A percentile compares a stretch with the other conserved stretches of the same genome.
Evolutionary conservation across 345 rosid species (phyloP).

Genomic region (Jatropha curcas): DNA sequence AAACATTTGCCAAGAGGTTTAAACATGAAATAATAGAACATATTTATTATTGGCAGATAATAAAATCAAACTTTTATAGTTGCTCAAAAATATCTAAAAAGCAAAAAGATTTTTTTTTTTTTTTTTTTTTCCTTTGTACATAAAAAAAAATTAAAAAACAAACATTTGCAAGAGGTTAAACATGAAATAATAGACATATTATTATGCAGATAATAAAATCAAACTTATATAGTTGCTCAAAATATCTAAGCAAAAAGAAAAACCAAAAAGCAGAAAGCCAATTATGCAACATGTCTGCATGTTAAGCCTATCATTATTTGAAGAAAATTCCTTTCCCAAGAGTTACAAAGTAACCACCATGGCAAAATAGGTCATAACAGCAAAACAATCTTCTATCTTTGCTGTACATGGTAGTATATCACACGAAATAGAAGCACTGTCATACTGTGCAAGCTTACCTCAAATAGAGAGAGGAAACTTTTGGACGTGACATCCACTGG

Average conservation of each 20-base stretch:
- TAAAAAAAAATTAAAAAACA: no score
- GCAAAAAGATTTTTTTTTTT: no score
- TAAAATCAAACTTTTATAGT: no score
- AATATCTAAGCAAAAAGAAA: no score
- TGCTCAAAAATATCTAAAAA: no score
- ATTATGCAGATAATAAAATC: no score
- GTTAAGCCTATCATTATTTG: neutral
- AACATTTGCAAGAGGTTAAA: neutral
- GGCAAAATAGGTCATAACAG: neutral
- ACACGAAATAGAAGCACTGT: neutral
- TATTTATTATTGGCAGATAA: no score
- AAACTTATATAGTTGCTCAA: neutral
- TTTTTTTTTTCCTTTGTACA: neutral
- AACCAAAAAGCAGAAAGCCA: neutral
- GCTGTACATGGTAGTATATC: neutral
- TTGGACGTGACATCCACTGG: constrained; percentile 42
- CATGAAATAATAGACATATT: neutral
- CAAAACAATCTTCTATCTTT: neutral
- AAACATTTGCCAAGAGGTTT: no score
- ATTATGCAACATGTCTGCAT: neutral
- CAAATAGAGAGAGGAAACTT: constrained; percentile 56
- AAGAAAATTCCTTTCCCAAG: neutral
- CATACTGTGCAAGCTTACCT: constrained; percentile 39
- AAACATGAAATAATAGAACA: no score
- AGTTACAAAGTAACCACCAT: neutral